Conservation (phyloP, 164 flowering plant species). For the Vitis vinifera region ASM3070453v1 NC_081821.1:12186001-12186500, state of each 20-base stretch:
- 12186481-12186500: constrained; percentile 86
- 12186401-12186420: constrained; percentile 78
- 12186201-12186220: constrained; percentile 80
- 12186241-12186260: constrained; percentile 72
- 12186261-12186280: constrained; percentile 83
- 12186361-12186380: constrained; percentile 82
- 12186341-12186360: constrained; percentile 74
- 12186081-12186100: constrained; percentile 70
- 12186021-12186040: constrained; percentile 83
- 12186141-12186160: constrained; percentile 62
- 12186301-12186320: constrained; percentile 87
- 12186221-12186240: constrained; percentile 65
- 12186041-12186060: constrained; percentile 70
- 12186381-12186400: constrained; percentile 93
- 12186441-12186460: constrained; percentile 72
- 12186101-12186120: constrained; percentile 93
- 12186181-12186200: constrained; percentile 88
- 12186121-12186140: constrained; percentile 79
- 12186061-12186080: constrained; percentile 84
- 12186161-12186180: constrained; percentile 85
- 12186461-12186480: constrained; percentile 80
- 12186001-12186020: constrained; percentile 78
- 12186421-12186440: constrained; percentile 69
- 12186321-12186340: constrained; percentile 84
- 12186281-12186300: constrained; percentile 87